Percentiles rank a stretch among this genome's conserved stretches.
These are phyloP conservation scores for Chimonanthus salicifolius DNA, from an alignment of 164 flowering plant species.

Conservation along the genomic window DNA sequence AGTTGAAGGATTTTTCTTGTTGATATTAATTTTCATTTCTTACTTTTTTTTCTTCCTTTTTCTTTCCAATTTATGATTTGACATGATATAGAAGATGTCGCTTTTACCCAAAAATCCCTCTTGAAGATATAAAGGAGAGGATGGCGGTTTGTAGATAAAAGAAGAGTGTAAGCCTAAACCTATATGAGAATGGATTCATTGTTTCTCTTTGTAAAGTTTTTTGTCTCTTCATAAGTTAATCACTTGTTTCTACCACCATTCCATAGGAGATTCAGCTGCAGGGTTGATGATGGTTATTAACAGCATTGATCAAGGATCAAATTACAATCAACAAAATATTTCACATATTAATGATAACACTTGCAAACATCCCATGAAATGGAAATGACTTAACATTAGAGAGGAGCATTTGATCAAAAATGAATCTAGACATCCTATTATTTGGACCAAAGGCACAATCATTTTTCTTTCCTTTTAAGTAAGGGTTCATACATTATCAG, in stretches of 20 bases:
- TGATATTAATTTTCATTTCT: conserved; percentile 30
- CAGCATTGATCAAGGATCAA: no score
- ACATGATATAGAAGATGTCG: conserved; percentile 34
- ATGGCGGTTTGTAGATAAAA: conserved; percentile 42
- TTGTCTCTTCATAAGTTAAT: background rate
- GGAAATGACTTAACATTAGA: no score
- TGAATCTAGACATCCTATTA: no score
- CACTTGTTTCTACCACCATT: background rate
- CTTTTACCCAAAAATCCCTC: conserved; percentile 31
- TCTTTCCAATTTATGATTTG: conserved; percentile 16
- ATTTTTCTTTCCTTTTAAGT: no score
- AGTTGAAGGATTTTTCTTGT: conserved; percentile 79
- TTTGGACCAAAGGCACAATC: no score
- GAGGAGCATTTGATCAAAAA: no score
- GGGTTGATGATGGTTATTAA: no score
- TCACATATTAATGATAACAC: no score
- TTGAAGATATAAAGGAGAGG: conserved; percentile 20
- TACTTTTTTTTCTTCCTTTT: conserved; percentile 12
- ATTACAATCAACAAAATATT: no score
- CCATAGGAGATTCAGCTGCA: no score
- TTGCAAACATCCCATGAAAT: no score
- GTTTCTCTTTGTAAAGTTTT: background rate
- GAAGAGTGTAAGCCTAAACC: conserved; percentile 12
- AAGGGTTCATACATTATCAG: no score
- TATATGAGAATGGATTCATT: conserved; percentile 5